A percentile compares a stretch with the other conserved stretches of the same genome.
These are phyloP conservation scores for Amphicarpaea edgeworthii DNA, from an alignment of 306 rosid genomes.

Conservation along the genomic window DNA sequence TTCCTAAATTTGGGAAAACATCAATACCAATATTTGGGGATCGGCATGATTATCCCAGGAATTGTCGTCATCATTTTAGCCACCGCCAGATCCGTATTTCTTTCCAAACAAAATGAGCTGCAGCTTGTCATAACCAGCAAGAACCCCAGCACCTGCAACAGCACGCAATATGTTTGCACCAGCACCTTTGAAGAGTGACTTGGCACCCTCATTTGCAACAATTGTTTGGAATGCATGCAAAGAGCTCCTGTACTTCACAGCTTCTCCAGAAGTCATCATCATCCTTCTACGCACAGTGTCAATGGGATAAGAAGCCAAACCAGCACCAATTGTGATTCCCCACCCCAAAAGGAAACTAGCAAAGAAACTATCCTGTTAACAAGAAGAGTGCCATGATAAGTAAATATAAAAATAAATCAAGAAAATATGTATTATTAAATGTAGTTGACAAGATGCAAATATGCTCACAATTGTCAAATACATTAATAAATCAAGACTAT, in stretches of 20 bases:
- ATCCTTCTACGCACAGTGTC: constrained; percentile 93
- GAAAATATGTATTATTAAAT: background rate
- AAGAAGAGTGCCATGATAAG: constrained; percentile 21
- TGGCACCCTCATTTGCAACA: constrained; percentile 75
- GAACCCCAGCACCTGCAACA: constrained; percentile 95
- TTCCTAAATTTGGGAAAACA: constrained; percentile 41
- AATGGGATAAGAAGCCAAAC: constrained; percentile 84
- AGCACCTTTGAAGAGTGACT: constrained; percentile 92
- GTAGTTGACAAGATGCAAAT: constrained; percentile 9
- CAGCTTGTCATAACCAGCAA: constrained; percentile 91
- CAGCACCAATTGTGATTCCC: constrained; percentile 90
- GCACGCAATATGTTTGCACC: constrained; percentile 92
- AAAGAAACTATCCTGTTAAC: constrained; percentile 83
- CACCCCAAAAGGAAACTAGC: constrained; percentile 92
- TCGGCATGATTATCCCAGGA: constrained; percentile 35
- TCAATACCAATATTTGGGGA: constrained; percentile 32
- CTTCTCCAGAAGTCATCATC: constrained; percentile 99
- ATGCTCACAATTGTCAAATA: background rate
- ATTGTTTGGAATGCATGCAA: constrained; percentile 78
- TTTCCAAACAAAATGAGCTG: constrained; percentile 83
- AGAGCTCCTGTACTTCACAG: constrained; percentile 84
- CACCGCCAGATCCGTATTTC: constrained; percentile 96
- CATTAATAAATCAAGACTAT: background rate
- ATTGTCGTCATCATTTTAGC: constrained; percentile 61
- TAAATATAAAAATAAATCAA: constrained; percentile 12